Evolutionary conservation across 1,284 basidiomycete genomes (phyloP).

Genomic region (Grifola frondosa): DNA sequence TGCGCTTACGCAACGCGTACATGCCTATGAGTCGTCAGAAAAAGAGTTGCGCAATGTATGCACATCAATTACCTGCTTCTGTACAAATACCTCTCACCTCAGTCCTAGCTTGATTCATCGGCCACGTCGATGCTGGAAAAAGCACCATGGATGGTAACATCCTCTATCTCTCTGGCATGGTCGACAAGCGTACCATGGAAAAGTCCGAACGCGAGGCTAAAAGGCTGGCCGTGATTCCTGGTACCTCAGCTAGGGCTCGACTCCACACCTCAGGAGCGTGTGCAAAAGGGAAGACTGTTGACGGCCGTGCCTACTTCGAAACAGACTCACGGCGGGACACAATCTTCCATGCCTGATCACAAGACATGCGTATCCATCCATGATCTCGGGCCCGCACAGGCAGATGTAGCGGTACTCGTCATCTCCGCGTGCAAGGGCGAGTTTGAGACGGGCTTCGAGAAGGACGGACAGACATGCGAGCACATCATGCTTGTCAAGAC

Average conservation of each 20-base stretch:
- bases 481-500: slow-evolving; percentile 96
- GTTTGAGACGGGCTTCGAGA: too few relatives aligned
- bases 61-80: slow-evolving; percentile 74
- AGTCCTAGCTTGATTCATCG: too few relatives aligned
- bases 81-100: slow-evolving; percentile 98
- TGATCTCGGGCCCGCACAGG: slow-evolving; percentile 94
- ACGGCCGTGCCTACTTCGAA: slow-evolving; percentile 93
- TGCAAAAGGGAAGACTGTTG: slow-evolving; percentile 93
- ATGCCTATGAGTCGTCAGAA: slow-evolving; percentile 57
- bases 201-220: slow-evolving; percentile 90
- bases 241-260: slow-evolving; percentile 95
- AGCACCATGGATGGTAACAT: too few relatives aligned
- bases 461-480: slow-evolving; percentile 94
- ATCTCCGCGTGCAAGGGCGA: slow-evolving; percentile 95
- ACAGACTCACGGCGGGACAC: slow-evolving; percentile 83
- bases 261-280: slow-evolving; percentile 87
- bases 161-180: slow-evolving; percentile 85
- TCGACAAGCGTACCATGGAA: slow-evolving; percentile 96
- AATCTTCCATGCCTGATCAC: slow-evolving; percentile 93
- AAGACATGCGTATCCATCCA: slow-evolving; percentile 91
- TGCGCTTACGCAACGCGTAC: slow-evolving; percentile 91
- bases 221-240: slow-evolving; percentile 90
- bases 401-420: slow-evolving; percentile 89
- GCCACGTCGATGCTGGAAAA: too few relatives aligned
- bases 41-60: neutral